phyloP scores from a whole-genome alignment of 768 basidiomycete species.

The Tylopilus felleus region DNA sequence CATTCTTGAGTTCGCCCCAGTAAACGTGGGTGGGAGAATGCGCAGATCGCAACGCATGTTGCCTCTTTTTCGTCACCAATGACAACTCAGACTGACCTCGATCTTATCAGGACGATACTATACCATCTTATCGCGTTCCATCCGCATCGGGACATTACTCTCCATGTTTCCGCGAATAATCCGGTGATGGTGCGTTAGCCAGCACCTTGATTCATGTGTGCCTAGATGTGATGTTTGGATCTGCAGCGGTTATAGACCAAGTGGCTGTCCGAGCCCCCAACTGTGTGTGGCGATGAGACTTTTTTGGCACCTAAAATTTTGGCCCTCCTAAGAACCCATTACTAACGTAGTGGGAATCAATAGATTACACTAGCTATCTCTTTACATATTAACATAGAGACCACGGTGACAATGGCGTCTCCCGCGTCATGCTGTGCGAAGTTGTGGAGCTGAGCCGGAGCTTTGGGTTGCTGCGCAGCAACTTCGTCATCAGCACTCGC shows the following conservation, averaged over 20 bases:
- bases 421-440: too few relatives aligned
- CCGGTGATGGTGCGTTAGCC: constrained; percentile 61
- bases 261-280: too few relatives aligned
- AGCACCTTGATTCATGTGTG: not conserved
- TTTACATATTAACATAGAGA: too few relatives aligned
- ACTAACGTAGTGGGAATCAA: too few relatives aligned
- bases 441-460: too few relatives aligned
- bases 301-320: too few relatives aligned
- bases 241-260: constrained; percentile 54
- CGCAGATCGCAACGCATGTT: constrained; percentile 69
- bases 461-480: too few relatives aligned
- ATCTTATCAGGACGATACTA: constrained; percentile 58
- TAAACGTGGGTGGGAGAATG: constrained; percentile 85
- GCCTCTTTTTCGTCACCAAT: not conserved
- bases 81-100: not conserved
- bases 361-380: too few relatives aligned
- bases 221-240: not conserved
- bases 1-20: constrained; percentile 72
- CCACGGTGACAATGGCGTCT: too few relatives aligned
- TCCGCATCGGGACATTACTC: constrained; percentile 71
- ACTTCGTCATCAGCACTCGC: too few relatives aligned
- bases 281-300: too few relatives aligned
- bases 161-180: constrained; percentile 80
- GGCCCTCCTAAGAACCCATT: too few relatives aligned
- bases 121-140: constrained; percentile 71